Evolutionary conservation across 2,329 filamentous ascomycete species (phyloP).

Genomic region (Arthrobotrys sinensis): DNA sequence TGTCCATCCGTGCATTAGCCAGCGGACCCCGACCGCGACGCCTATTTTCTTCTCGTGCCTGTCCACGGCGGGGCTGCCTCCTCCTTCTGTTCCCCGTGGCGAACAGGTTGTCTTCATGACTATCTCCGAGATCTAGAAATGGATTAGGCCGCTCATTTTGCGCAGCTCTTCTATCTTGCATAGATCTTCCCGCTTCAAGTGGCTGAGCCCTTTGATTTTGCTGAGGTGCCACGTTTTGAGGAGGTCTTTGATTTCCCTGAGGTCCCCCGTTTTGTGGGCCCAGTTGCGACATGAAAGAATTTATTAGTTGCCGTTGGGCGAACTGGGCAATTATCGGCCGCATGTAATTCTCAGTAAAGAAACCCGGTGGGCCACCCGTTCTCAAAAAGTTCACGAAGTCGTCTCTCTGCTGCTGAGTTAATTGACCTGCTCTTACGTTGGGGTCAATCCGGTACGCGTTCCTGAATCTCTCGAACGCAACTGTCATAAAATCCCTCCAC

Average conservation of each 20-base stretch:
- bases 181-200: too few species aligned
- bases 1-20: too few species aligned
- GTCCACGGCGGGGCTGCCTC: too few species aligned
- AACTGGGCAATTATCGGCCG: background rate
- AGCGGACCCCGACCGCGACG: too few species aligned
- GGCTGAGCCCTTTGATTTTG: too few species aligned
- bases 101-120: too few species aligned
- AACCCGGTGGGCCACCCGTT: slow-evolving; percentile 2
- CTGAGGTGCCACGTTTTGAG: too few species aligned
- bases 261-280: background rate
- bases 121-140: background rate
- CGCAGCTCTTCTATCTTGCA: too few species aligned
- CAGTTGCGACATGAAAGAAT: background rate
- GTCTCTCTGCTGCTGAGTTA: background rate
- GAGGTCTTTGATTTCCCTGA: background rate
- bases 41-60: too few species aligned
- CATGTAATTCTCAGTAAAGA: slow-evolving; percentile 13
- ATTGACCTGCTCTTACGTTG: background rate
- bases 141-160: background rate
- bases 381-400: slow-evolving; percentile 10
- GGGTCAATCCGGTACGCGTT: background rate
- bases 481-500: slow-evolving; percentile 6
- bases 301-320: background rate
- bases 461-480: slow-evolving; percentile 20
- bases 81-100: too few species aligned